Conservation (phyloP, 2,329 filamentous ascomycete genomes). For the Ceratocystis albifundus region DNA sequence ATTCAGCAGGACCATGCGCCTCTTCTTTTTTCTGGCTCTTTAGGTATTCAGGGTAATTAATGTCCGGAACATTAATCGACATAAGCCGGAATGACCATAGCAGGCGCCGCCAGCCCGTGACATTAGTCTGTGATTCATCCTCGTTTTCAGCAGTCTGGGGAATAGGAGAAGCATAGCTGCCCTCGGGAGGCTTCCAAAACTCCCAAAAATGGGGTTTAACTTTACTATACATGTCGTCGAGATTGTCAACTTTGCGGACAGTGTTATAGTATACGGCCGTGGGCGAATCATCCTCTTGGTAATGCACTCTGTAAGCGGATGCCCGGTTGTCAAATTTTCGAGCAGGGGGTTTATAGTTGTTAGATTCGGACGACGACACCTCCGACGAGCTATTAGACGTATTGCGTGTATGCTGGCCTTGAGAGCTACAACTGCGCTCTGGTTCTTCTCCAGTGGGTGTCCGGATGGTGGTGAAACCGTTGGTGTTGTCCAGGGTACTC, state of each 20-base stretch:
- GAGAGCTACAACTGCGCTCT: constrained; percentile 22
- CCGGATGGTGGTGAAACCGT: constrained; percentile 38
- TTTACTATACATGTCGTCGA: constrained; percentile 39
- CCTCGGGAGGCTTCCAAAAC: constrained; percentile 53
- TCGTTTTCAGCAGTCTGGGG: constrained; percentile 44
- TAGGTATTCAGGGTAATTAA: constrained; percentile 51
- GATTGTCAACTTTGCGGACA: constrained; percentile 39
- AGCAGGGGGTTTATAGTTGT: constrained; percentile 5
- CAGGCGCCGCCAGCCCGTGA: constrained; percentile 36
- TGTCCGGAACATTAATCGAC: constrained; percentile 31
- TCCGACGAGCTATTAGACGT: background rate
- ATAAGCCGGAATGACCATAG: constrained; percentile 19
- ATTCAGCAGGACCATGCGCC: constrained; percentile 45
- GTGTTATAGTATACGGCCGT: constrained; percentile 35
- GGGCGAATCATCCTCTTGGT: constrained; percentile 12
- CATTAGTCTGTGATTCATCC: constrained; percentile 29
- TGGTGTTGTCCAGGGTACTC: constrained; percentile 42
- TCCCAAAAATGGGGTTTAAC: constrained; percentile 45
- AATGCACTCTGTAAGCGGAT: constrained; percentile 13
- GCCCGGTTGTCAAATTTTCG: background rate
- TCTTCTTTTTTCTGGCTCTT: constrained; percentile 53
- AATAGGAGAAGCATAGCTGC: constrained; percentile 49
- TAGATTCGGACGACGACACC: constrained; percentile 14
- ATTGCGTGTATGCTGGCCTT: constrained; percentile 21
- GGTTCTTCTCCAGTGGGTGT: background rate